Base-by-base conservation (phyloP, 768 basidiomycete species). In the Kwoniella sp. region DNA sequence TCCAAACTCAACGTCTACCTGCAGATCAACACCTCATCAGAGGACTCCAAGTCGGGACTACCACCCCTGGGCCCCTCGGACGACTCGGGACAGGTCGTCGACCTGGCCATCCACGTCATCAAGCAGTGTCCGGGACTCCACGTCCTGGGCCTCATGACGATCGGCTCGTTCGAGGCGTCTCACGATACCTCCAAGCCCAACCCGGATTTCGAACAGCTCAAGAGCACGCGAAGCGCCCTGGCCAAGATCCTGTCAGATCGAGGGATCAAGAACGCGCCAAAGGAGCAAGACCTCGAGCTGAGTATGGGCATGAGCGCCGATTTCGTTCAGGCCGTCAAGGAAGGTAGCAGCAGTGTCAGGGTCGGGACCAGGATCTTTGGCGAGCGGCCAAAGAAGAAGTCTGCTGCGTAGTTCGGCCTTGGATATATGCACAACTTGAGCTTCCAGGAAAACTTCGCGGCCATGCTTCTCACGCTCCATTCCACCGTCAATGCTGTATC, bases 241-340 rank as follows among this genome's bases (percentile, higher is more conserved):
- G 37, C 56, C 3, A 50, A 60, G 28, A 34, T 50, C 37, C 19
- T 71, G 8, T 37, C 46, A 19, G 51, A 63, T 22, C 43, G 57
- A 10, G 65, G 55, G 2, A 32, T 56, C 14, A 41, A 65, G n/a
- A 27, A 31, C 34, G 50, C 43, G 7, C 34, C 34, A 41, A 45
- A 6, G 20, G 62, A 67, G 20, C 65, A 61, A 2, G 63, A 60
- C 39, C 48, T 76, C 50, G 75, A 78, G 56, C 49, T 78, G 51
- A 75, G 73, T 46, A 96, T 95, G 91, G 93, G 93, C 6, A 96
- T 96, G 93, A 92, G 89, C 44, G 85, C 84, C 57, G 93, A 98
- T 66, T 98, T 90, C 65, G 88, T 86, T 70, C 82, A 84, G 25
- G 95, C 93, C 3, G 74, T 96, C 42, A 80, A 78, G 70, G 82